Evolutionary conservation across 805 yeast genomes (phyloP), one percentile per base, ranked within the genome.

Genomic region (Kodamaea lidongshanica): DNA sequence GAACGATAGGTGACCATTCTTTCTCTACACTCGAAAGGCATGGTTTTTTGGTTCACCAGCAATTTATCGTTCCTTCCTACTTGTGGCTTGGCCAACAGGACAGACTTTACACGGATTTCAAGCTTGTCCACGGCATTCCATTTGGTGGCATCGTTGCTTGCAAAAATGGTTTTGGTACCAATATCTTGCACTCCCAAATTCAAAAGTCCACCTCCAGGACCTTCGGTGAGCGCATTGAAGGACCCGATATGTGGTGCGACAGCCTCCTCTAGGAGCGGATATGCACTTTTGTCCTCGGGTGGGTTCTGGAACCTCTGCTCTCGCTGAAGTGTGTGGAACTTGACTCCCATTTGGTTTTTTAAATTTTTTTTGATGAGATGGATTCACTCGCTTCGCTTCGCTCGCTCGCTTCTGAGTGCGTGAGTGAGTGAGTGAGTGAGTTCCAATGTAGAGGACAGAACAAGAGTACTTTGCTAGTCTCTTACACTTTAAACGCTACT

Each of bases 211-310:
- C 89, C 94, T 25, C 68, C 77, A 14, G 83, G 76, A 25, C 95
- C 95, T 35, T 84, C 94, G 14, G 95, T 83, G 34, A 92, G 67
- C 4, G 96, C 96, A 67, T 92, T 82, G 69, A 92, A 92, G 2
- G 97, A 89, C 6, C 95, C 96, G 33, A 92, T 74, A 55, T 92
- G 98, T 4, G 98, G 98, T 34, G 77, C 76, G 23, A 92, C 92
- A 10, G 98, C 97, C 40, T 86, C 95, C 35, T 73, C 72, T 20
- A 92, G 69, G 23, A 87, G 60, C 10, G 96, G 95, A 48, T 64
- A 89, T 6, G 84, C 84, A 17, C 85, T 69, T 53, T 81, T 73
- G 49, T 84, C 95, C 59, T 75, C 79, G 30, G 96, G 94, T 27
- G 98, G 98, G 52, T 84, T 77, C 45, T 73, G 72, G 63, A 86